Conservation (phyloP, 73 alveolate genomes). For the Tetrahymena thermophila region DNA sequence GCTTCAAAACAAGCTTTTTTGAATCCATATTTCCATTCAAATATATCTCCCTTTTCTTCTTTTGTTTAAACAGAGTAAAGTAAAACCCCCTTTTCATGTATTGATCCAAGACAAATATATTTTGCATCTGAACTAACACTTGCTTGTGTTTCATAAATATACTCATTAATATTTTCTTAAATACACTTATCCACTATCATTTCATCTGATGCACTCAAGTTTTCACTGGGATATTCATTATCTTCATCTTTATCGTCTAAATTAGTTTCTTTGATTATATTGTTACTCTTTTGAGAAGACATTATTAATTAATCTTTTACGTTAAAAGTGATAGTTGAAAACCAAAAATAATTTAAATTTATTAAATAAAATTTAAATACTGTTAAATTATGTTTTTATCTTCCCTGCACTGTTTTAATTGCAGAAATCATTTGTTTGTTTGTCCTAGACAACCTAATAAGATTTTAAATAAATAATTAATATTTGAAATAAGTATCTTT, state of each 20-base stretch:
- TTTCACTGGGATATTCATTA: neutral
- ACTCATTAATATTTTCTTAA: neutral
- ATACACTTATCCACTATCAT: neutral
- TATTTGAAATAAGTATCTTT: no score
- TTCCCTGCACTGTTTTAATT: no score
- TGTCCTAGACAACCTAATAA: neutral
- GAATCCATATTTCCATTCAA: neutral
- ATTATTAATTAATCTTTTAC: neutral
- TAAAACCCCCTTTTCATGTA: neutral
- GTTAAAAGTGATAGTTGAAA: neutral
- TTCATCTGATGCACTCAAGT: neutral
- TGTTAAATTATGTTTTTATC: neutral
- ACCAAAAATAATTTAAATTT: neutral
- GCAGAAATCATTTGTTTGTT: neutral
- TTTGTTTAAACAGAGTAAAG: neutral
- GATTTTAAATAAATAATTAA: neutral
- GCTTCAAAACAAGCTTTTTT: neutral
- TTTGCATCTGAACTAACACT: neutral
- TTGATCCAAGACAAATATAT: neutral
- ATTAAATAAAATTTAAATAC: neutral
- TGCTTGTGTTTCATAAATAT: neutral
- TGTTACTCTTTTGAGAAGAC: neutral
- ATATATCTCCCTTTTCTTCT: neutral
- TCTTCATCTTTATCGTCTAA: neutral
- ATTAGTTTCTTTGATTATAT: neutral